Evolutionary conservation across 2,329 filamentous ascomycete species (phyloP), one percentile per base, ranked within the genome.

Genomic region (Aureobasidium sp.): DNA sequence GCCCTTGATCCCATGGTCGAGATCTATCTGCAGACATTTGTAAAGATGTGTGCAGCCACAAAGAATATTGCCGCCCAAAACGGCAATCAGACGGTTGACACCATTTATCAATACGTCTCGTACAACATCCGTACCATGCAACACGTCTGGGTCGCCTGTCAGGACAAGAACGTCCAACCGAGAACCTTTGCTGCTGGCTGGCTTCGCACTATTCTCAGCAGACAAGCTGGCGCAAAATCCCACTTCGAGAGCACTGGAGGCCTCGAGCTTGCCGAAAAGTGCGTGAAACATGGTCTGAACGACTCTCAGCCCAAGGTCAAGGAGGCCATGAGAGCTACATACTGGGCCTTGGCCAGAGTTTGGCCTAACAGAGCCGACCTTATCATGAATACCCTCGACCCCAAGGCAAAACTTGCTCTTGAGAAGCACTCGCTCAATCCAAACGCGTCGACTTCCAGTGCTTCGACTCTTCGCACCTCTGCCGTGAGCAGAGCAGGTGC

Each of bases 121-220:
- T 97, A 93, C 75, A 92, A 82, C 64, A 78, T 81, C 63, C 87
- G 91, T 31, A 81, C 97, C 65, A 82, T 97, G 80, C 89, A 96
- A 72, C 93, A 97, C 69, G 79, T 97, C 52, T 89, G 86, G 78
- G 77, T 79, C 60, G 92, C 93, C 27, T 88, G 84, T 65, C 88
- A 95, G 72, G 93, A 99, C 77, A 97, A 97, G 78, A 97, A 97
- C 70, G 87, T 92, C 2, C 89, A 94, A 70, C 88, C 92, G 17
- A 85, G 94, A 64, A 84, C 84, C 1, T 96, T 87, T 73, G 88
- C 87, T 1, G 81, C 88, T 2, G 86, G 83, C 8, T 99, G 94
- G 94, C 77, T 97, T 33, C 89, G 87, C 74, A 95, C 88, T 0
- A 74, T 97, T 22, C 76, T 99, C 42, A 86, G 82, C 67, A 90